Base-by-base conservation (phyloP, 352 stramenopile genomes). In the Globisporangium canariense region DNA sequence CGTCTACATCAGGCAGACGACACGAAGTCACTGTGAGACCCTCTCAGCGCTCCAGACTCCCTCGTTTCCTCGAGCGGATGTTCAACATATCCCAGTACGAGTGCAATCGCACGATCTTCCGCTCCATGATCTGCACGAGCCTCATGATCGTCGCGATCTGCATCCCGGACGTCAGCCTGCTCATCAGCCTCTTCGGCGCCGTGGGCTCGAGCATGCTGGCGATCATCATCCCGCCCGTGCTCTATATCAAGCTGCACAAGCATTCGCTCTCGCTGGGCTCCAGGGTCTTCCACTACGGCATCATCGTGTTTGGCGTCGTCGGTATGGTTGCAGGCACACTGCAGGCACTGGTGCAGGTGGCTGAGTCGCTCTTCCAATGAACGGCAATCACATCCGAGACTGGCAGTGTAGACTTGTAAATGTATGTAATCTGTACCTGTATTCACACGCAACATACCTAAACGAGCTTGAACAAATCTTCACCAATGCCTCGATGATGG, bases 111-210 rank as follows among this genome's bases (percentile, higher is more conserved):
- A 91, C 81, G 50, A 67, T 94, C 38, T 91, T 91, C 57, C 83
- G 85, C 14, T 91, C 82, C n/a, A 91, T 93, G 81, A 66, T 93
- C 52, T 90, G 81, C 64, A 91, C 81, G 30, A 74, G 50, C 11
- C 77, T 94, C 58, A 90, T 94, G 79, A 55, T 88, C 52, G 59
- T 92, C 40, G 83, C 83, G 3, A 69, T 91, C n/a, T 92, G 85
- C 57, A 74, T 92, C 3, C 83, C 83, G 1, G 79, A 92, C 54
- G 78, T 92, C 40, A 75, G 78, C 1, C 68, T 91, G 50, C 71
- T 92, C 51, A 94, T 94, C 68, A 91, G 83, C 62, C 74, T 91
- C 9, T 93, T 91, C 60, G 85, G 85, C 34, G 86, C 85, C 6
- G 77, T 93, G 30, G 81, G 83, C 3, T 93, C 85, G 11, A 93